Evolutionary conservation across 495 filamentous ascomycete species (phyloP).

Genomic region (Aspergillus avenaceus): DNA sequence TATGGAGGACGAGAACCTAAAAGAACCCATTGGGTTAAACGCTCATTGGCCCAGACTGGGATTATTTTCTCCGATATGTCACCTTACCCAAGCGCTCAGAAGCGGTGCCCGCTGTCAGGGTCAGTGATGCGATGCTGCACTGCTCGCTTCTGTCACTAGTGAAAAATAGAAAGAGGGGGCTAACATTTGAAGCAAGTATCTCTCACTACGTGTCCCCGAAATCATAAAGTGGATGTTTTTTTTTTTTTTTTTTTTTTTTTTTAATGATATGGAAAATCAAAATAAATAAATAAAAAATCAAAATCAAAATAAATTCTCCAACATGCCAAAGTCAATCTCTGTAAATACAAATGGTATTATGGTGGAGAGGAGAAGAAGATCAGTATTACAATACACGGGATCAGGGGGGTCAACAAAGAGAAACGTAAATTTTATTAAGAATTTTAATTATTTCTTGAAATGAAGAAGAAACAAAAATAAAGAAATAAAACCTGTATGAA

Average conservation of each 20-base stretch:
- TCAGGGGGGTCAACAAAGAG: too few species aligned
- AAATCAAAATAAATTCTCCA: too few species aligned
- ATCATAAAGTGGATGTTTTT: not conserved
- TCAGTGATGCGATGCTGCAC: too few species aligned
- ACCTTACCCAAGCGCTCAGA: not conserved
- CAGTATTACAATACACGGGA: too few species aligned
- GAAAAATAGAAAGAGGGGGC: not conserved
- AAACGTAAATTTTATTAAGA: too few species aligned
- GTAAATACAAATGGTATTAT: too few species aligned
- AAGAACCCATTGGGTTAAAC: not conserved
- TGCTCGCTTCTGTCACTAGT: too few species aligned
- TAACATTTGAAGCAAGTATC: not conserved
- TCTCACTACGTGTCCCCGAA: not conserved
- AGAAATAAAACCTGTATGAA: too few species aligned
- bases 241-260: not conserved
- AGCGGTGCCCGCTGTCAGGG: constrained; percentile 7
- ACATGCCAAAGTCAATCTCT: too few species aligned
- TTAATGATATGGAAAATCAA: not conserved
- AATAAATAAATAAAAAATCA: too few species aligned
- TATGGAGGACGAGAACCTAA: constrained; percentile 2
- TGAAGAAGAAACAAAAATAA: not conserved
- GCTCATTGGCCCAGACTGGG: constrained; percentile 3
- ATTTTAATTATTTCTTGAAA: too few species aligned
- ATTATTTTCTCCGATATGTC: constrained; percentile 15
- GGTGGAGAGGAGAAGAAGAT: too few species aligned